Percentiles rank a stretch among this genome's conserved stretches.
phyloP scores from a whole-genome alignment of 192 early-diverging fungal species.

The Dissophora ornata region DNA sequence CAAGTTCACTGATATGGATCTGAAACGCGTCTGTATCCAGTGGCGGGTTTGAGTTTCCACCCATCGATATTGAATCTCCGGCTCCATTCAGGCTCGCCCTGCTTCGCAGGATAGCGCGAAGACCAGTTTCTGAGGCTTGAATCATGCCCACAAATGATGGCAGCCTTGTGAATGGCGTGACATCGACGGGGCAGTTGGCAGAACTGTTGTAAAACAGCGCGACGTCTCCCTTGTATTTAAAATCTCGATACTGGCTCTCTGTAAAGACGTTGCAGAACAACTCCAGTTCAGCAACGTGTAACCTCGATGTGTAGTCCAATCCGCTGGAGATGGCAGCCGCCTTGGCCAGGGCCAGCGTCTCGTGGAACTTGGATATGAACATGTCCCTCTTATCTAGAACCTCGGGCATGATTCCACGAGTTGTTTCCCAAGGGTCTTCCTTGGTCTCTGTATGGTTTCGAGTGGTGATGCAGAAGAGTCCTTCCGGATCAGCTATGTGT shows the following conservation, averaged over 20 bases:
- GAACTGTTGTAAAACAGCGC: conserved; percentile 18
- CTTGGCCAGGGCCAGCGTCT: conserved; percentile 17
- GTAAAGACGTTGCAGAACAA: conserved; percentile 41
- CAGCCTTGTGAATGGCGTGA: conserved; percentile 20
- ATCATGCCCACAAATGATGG: conserved; percentile 35
- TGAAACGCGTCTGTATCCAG: conserved; percentile 29
- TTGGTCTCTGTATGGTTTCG: conserved; percentile 16
- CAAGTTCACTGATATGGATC: conserved; percentile 28
- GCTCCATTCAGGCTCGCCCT: conserved; percentile 20
- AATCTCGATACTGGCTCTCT: conserved; percentile 24
- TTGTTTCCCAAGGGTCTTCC: conserved; percentile 33
- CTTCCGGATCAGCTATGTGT: conserved; percentile 36
- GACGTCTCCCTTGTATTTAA: conserved; percentile 22
- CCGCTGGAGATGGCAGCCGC: neutral
- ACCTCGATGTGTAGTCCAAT: conserved; percentile 1
- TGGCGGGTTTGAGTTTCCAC: conserved; percentile 11
- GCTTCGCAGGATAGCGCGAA: conserved; percentile 22
- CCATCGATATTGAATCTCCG: neutral
- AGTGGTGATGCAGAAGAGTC: conserved; percentile 38
- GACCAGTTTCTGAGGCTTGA: conserved; percentile 10
- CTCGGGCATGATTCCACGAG: conserved; percentile 28
- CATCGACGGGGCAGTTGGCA: conserved; percentile 10
- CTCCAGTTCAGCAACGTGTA: conserved; percentile 31
- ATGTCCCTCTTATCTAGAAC: conserved; percentile 16
- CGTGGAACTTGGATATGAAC: conserved; percentile 37